Percentiles rank a stretch among this genome's conserved stretches.
These are phyloP conservation scores for Podila minutissima DNA, from an alignment of 192 early-diverging fungal species.

Conservation along the genomic window DNA sequence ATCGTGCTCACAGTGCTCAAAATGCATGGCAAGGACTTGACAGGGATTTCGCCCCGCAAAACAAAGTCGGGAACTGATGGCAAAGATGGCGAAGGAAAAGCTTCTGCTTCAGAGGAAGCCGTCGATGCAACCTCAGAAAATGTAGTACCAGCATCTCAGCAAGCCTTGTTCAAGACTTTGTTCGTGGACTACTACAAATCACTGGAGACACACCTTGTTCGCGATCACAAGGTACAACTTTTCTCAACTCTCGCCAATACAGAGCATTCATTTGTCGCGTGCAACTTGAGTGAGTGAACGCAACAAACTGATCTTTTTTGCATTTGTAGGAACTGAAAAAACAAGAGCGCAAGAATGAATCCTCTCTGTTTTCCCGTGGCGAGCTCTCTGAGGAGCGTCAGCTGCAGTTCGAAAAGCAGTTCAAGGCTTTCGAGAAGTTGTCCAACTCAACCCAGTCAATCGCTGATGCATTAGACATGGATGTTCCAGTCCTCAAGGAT, in stretches of 20 bases:
- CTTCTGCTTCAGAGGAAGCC: slow-evolving; percentile 18
- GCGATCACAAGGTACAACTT: slow-evolving; percentile 69
- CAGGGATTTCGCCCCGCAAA: slow-evolving; percentile 59
- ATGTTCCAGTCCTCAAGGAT: slow-evolving; percentile 83
- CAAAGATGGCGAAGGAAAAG: slow-evolving; percentile 29
- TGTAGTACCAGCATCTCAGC: slow-evolving; percentile 47
- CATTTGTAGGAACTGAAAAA: slow-evolving; percentile 67
- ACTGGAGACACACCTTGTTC: slow-evolving; percentile 67
- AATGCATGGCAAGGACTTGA: slow-evolving; percentile 61
- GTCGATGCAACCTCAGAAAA: slow-evolving; percentile 16
- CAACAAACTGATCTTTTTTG: not conserved
- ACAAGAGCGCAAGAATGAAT: slow-evolving; percentile 79
- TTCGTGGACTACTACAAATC: slow-evolving; percentile 70
- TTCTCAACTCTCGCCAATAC: too few relatives aligned
- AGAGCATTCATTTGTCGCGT: not conserved
- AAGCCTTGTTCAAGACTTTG: slow-evolving; percentile 56
- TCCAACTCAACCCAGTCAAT: slow-evolving; percentile 59
- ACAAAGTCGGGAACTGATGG: slow-evolving; percentile 29
- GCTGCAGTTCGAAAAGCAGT: slow-evolving; percentile 75
- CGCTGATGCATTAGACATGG: slow-evolving; percentile 75
- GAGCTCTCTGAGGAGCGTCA: slow-evolving; percentile 83
- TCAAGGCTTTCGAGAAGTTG: slow-evolving; percentile 77
- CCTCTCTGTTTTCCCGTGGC: slow-evolving; percentile 83
- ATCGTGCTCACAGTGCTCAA: slow-evolving; percentile 63
- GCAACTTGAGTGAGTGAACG: too few relatives aligned